These are phyloP conservation scores for Trichosanthes truncata DNA, from an alignment of 306 rosid genomes.

Conservation along the genomic window DNA sequence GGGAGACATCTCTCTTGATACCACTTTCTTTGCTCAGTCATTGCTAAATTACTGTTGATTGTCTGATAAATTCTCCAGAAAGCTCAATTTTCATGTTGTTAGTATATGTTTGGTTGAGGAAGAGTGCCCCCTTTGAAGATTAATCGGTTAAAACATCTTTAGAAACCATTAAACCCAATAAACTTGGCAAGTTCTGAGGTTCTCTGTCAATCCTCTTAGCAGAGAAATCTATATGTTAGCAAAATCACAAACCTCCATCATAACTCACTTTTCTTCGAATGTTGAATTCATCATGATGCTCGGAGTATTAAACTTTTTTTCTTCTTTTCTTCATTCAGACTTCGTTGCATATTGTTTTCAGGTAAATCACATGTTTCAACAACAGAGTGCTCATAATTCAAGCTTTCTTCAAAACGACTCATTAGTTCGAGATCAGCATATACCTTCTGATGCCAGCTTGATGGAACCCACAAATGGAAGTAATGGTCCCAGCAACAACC, in stretches of 20 bases:
- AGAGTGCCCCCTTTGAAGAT: neutral
- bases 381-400: constrained; percentile 38
- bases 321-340: neutral
- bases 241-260: neutral
- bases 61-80: neutral
- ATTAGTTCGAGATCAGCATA: constrained; percentile 43
- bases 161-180: neutral
- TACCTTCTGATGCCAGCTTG: constrained; percentile 38
- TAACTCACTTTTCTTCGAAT: neutral
- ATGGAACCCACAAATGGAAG: constrained; percentile 75
- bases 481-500: constrained; percentile 38
- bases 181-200: neutral
- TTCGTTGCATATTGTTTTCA: neutral
- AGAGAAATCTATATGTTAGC: neutral
- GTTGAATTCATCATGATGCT: neutral
- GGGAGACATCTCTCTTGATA: neutral
- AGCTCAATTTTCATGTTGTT: neutral
- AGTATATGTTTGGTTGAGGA: neutral
- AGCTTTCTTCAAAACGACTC: constrained; percentile 38
- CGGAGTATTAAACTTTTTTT: neutral
- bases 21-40: neutral
- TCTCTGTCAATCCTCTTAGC: neutral
- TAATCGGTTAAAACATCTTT: neutral
- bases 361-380: constrained; percentile 53
- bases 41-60: neutral